Percentiles rank a stretch among this genome's conserved stretches.
These are phyloP conservation scores for Prunus davidiana DNA, from an alignment of 306 rosid species.

Conservation along the genomic window DNA sequence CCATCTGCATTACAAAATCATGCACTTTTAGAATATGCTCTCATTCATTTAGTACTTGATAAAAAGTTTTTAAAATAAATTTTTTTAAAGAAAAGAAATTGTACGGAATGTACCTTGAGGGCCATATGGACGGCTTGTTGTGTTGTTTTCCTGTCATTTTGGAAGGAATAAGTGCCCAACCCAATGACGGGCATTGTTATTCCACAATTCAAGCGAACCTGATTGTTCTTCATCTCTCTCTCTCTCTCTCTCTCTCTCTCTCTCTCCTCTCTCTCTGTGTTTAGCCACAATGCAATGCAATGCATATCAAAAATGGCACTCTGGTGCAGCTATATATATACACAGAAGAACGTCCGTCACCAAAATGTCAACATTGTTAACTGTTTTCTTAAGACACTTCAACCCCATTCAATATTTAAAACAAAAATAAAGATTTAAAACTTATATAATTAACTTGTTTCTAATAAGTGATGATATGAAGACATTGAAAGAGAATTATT, in stretches of 20 bases:
- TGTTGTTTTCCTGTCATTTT: constrained; percentile 50
- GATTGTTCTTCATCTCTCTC: constrained; percentile 44
- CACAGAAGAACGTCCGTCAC: neutral
- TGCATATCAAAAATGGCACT: constrained; percentile 8
- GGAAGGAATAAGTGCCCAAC: constrained; percentile 75
- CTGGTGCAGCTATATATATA: constrained; percentile 42
- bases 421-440: no score
- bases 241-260: constrained; percentile 1
- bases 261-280: constrained; percentile 13
- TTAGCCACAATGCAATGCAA: constrained; percentile 16
- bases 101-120: constrained; percentile 50
- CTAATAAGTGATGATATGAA: neutral
- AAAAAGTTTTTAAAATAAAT: neutral
- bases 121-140: constrained; percentile 72
- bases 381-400: constrained; percentile 26
- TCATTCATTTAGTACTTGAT: neutral
- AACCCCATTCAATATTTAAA: constrained; percentile 15
- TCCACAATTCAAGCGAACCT: constrained; percentile 70
- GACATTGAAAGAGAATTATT: constrained; percentile 30
- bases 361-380: constrained; percentile 32
- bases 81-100: neutral
- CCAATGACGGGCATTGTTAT: constrained; percentile 79
- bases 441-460: neutral
- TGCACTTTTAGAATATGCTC: neutral
- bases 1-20: constrained; percentile 49